Conservation (phyloP, 305 asterid species). For the Fraxinus albicans region DNA sequence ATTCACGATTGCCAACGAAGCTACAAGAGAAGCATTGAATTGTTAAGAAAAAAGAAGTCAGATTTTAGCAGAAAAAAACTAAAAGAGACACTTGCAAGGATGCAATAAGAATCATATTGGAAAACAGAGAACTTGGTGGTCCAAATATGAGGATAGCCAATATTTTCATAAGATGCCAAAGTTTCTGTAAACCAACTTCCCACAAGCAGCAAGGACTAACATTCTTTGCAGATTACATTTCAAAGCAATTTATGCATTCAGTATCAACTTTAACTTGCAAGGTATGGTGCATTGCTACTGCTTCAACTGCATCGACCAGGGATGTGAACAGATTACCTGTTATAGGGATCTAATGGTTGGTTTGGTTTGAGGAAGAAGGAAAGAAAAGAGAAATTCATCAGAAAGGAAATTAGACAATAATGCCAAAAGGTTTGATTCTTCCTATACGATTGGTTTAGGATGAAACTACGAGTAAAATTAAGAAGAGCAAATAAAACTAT, state of each 20-base stretch:
- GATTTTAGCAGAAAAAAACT: background rate
- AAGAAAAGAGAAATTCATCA: background rate
- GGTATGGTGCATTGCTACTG: constrained; percentile 3
- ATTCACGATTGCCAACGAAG: constrained; percentile 83
- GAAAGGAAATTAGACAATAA: constrained; percentile 3
- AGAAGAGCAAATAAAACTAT: constrained; percentile 2
- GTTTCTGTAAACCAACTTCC: constrained; percentile 11
- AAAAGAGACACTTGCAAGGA: background rate
- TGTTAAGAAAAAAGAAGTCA: constrained; percentile 10
- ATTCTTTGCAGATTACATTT: background rate
- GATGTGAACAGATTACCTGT: background rate
- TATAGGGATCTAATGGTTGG: background rate
- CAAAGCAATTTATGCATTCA: constrained; percentile 3
- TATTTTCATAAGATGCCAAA: constrained; percentile 10
- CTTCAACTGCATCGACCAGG: constrained; percentile 4
- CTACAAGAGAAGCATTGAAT: constrained; percentile 47
- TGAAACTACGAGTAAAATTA: background rate
- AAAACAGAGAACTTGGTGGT: constrained; percentile 3
- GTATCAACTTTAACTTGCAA: constrained; percentile 10
- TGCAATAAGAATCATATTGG: constrained; percentile 5
- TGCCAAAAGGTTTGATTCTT: background rate
- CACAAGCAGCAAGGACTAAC: background rate
- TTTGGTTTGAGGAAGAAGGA: constrained; percentile 2
- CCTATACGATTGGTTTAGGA: constrained; percentile 5
- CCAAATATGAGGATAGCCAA: constrained; percentile 4